Evolutionary conservation across 352 stramenopile genomes (phyloP).

Genomic region (Globisporangium polare): DNA sequence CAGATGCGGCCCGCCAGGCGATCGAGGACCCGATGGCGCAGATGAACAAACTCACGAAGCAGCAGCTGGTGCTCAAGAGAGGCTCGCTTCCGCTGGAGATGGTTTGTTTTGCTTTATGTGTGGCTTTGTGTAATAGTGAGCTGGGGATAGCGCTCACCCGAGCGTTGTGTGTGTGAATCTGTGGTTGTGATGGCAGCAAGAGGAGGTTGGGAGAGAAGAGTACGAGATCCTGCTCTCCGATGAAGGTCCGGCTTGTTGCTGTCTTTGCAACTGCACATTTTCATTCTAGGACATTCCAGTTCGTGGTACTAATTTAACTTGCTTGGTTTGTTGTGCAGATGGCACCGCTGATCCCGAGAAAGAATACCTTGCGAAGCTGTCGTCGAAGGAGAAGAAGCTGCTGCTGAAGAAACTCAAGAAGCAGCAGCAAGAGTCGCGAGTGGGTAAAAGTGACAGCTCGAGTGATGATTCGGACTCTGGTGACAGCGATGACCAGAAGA

Average conservation of each 20-base stretch:
- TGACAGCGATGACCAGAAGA: background rate
- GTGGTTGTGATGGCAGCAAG: constrained; percentile 15
- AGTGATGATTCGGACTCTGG: constrained; percentile 23
- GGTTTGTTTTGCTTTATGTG: constrained; percentile 15
- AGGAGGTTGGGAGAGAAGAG: constrained; percentile 23
- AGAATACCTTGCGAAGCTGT: constrained; percentile 50
- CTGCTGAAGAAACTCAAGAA: constrained; percentile 59
- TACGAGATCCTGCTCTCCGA: constrained; percentile 74
- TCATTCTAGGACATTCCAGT: background rate
- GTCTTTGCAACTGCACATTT: background rate
- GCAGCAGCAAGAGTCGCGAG: constrained; percentile 12
- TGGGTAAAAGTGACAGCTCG: constrained; percentile 5
- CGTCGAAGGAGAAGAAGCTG: constrained; percentile 58
- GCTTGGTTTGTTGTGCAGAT: background rate
- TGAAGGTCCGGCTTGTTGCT: constrained; percentile 22
- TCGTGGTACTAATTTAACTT: background rate
- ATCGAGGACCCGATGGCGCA: constrained; percentile 73
- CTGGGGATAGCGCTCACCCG: background rate
- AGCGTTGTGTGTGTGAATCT: background rate
- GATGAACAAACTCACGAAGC: constrained; percentile 62
- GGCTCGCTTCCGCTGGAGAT: constrained; percentile 68
- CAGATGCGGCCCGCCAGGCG: constrained; percentile 64
- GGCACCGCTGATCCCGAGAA: constrained; percentile 37
- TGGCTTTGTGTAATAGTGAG: background rate
- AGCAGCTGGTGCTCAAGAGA: constrained; percentile 54